phyloP scores from a whole-genome alignment of 1,284 basidiomycete species.

The Sanghuangporus weigelae region DNA sequence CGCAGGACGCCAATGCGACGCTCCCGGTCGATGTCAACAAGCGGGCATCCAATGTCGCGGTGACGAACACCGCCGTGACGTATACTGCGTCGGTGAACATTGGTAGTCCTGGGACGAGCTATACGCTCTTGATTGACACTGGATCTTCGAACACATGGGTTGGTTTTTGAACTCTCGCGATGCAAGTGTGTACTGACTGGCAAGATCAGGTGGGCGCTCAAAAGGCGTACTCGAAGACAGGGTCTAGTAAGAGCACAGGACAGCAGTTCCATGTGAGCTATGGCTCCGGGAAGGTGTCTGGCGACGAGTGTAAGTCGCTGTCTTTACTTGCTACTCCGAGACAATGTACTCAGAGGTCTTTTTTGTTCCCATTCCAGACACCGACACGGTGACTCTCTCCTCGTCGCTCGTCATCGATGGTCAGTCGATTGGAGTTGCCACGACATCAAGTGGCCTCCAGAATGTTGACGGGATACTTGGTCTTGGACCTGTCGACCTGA shows the following conservation, averaged over 20 bases:
- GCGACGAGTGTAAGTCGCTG: slow-evolving; percentile 7
- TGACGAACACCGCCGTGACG: slow-evolving; percentile 12
- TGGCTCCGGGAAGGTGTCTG: slow-evolving; percentile 17
- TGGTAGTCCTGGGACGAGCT: slow-evolving; percentile 17
- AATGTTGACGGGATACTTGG: slow-evolving; percentile 21
- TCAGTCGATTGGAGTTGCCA: slow-evolving; percentile 36
- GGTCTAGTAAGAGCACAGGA: slow-evolving; percentile 17
- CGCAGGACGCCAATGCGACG: neutral
- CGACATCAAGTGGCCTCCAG: slow-evolving; percentile 30
- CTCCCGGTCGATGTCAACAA: neutral
- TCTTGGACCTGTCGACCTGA: slow-evolving; percentile 19
- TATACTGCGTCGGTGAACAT: slow-evolving; percentile 16
- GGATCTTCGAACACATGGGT: slow-evolving; percentile 25
- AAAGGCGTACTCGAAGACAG: slow-evolving; percentile 17
- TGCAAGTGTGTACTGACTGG: neutral
- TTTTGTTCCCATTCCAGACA: slow-evolving; percentile 16
- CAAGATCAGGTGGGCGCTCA: slow-evolving; percentile 20
- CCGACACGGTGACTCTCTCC: slow-evolving; percentile 26
- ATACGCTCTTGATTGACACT: slow-evolving; percentile 15
- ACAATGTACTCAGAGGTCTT: neutral
- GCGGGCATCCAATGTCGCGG: slow-evolving; percentile 1
- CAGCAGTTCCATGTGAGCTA: slow-evolving; percentile 15
- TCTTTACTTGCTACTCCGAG: neutral
- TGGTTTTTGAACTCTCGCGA: neutral
- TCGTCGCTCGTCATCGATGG: slow-evolving; percentile 26